Conservation (phyloP, 164 flowering plant genomes). For the Chloranthus sessilifolius region DNA sequence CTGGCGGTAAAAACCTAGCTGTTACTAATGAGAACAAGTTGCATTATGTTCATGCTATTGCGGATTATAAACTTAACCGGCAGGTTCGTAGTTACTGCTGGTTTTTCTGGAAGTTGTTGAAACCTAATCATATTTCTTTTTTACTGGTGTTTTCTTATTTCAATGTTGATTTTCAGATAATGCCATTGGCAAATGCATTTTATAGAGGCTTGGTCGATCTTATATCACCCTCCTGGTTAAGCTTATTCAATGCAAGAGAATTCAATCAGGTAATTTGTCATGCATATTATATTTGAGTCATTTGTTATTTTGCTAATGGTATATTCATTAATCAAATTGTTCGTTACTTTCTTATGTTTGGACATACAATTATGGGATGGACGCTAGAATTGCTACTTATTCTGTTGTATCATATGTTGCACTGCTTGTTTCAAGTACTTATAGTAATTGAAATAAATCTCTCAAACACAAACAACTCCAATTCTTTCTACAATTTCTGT, state of each 20-base stretch:
- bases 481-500: too few species aligned
- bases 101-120: constrained; percentile 2
- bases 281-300: too few species aligned
- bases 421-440: too few species aligned
- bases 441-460: too few species aligned
- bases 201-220: constrained; percentile 88
- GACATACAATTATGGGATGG: too few species aligned
- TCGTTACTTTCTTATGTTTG: too few species aligned
- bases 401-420: too few species aligned
- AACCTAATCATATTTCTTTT: neutral
- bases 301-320: too few species aligned
- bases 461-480: too few species aligned
- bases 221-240: constrained; percentile 91
- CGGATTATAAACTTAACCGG: constrained; percentile 93
- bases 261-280: constrained; percentile 99
- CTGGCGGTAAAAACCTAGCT: constrained; percentile 77
- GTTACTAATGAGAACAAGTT: constrained; percentile 95
- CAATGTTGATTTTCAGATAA: constrained; percentile 49
- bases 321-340: too few species aligned
- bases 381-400: too few species aligned
- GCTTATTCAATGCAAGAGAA: constrained; percentile 89
- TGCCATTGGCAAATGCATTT: constrained; percentile 92
- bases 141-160: neutral
- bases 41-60: constrained; percentile 96
- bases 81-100: constrained; percentile 43